A percentile compares a stretch with the other conserved stretches of the same genome.
phyloP scores from a whole-genome alignment of 2,329 filamentous ascomycete species.

The Dactylonectria macrodidyma region DNA sequence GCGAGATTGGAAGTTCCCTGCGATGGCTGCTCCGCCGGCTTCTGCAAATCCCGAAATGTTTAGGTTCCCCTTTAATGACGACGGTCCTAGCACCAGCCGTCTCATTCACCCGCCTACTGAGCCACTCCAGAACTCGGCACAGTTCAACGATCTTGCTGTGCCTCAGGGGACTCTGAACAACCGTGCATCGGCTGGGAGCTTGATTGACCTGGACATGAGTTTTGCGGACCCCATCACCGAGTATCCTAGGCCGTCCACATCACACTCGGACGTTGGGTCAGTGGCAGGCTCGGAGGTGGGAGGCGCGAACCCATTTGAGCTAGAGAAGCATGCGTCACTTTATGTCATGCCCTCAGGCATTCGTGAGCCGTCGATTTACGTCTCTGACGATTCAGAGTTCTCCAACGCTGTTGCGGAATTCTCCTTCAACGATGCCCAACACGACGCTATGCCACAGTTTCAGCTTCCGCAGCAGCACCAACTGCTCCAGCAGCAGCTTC shows the following conservation, averaged over 20 bases:
- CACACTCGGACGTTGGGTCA: conserved; percentile 71
- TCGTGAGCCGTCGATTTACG: conserved; percentile 73
- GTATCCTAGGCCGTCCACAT: conserved; percentile 69
- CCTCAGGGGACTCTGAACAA: conserved; percentile 54
- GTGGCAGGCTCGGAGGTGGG: conserved; percentile 70
- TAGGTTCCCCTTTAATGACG: conserved; percentile 63
- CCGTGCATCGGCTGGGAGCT: conserved; percentile 60
- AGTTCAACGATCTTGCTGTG: conserved; percentile 59
- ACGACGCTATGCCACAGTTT: conserved; percentile 33
- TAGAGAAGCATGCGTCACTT: conserved; percentile 74
- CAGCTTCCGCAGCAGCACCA: conserved; percentile 40
- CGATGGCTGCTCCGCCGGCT: conserved; percentile 64
- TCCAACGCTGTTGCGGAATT: conserved; percentile 55
- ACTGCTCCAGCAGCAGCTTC: conserved; percentile 35
- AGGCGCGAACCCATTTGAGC: conserved; percentile 71
- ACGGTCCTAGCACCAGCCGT: conserved; percentile 52
- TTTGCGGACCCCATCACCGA: conserved; percentile 67
- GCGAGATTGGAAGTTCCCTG: conserved; percentile 72
- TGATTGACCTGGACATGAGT: conserved; percentile 71
- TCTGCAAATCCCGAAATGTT: conserved; percentile 69
- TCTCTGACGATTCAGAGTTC: conserved; percentile 71
- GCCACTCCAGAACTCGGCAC: conserved; percentile 60
- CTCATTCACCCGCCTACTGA: conserved; percentile 69
- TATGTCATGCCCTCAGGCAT: conserved; percentile 60
- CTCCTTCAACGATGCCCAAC: conserved; percentile 44